A percentile compares a stretch with the other conserved stretches of the same genome.
phyloP scores from a whole-genome alignment of 345 rosid genomes.

The Microthlaspi erraticum region DNA sequence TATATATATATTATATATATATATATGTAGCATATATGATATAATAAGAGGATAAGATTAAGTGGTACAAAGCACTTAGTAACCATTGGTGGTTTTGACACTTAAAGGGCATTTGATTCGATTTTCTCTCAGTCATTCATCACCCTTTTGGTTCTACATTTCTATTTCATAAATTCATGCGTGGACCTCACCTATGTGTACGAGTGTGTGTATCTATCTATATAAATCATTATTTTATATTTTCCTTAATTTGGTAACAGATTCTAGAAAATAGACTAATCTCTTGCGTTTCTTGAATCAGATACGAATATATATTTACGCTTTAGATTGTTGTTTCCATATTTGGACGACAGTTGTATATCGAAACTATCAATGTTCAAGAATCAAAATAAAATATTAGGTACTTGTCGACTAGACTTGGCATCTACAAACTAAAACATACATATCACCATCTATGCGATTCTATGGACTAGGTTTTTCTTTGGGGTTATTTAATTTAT shows the following conservation, averaged over 20 bases:
- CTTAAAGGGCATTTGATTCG: constrained; percentile 42
- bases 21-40: too few species aligned
- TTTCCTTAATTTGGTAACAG: not conserved
- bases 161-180: constrained; percentile 25
- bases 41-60: constrained; percentile 35
- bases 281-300: constrained; percentile 24
- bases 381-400: not conserved
- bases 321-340: constrained; percentile 28
- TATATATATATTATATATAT: not conserved
- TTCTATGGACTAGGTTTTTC: not conserved
- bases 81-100: constrained; percentile 37
- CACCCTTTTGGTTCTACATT: constrained; percentile 8
- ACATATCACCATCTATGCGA: not conserved
- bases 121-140: constrained; percentile 21
- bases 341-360: constrained; percentile 20
- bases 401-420: not conserved
- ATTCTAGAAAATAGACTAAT: constrained; percentile 7
- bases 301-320: constrained; percentile 18
- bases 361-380: not conserved
- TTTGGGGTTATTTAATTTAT: too few species aligned
- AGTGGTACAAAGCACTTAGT: constrained; percentile 39
- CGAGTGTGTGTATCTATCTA: not conserved
- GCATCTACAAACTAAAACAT: not conserved
- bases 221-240: not conserved
- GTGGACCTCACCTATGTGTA: constrained; percentile 27